phyloP scores from a whole-genome alignment of 768 basidiomycete species.

The Auriculariales sp. region DNA sequence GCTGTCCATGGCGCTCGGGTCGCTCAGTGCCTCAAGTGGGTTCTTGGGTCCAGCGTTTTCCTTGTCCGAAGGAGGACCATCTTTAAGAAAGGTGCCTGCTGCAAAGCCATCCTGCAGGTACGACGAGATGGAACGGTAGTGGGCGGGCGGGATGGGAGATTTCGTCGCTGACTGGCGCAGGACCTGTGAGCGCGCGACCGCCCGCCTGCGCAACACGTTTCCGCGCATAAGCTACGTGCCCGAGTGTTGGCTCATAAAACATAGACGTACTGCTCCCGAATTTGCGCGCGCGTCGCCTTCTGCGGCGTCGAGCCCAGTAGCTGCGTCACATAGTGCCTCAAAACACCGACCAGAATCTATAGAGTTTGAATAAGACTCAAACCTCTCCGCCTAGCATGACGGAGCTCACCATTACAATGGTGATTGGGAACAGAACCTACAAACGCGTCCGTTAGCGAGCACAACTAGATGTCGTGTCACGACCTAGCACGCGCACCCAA shows the following conservation, averaged over 20 bases:
- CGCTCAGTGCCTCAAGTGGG: conserved; percentile 72
- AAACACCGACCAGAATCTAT: conserved; percentile 82
- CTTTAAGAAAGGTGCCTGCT: conserved; percentile 74
- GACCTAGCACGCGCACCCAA: conserved; percentile 29
- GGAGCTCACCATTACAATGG: conserved; percentile 77
- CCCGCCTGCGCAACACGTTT: conserved; percentile 34
- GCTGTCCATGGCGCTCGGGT: conserved; percentile 88
- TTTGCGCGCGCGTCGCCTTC: conserved; percentile 55
- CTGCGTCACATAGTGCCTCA: conserved; percentile 83
- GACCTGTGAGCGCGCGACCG: conserved; percentile 68
- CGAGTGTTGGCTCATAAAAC: conserved; percentile 5
- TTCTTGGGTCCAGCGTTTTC: conserved; percentile 27
- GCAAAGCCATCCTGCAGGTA: conserved; percentile 58
- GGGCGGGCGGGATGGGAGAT: conserved; percentile 63
- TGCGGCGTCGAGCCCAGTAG: conserved; percentile 77
- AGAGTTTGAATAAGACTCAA: neutral
- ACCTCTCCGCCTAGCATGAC: neutral
- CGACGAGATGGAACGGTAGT: conserved; percentile 63
- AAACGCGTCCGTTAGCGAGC: neutral
- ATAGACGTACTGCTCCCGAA: conserved; percentile 78
- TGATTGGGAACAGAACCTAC: conserved; percentile 78
- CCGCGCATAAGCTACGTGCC: neutral
- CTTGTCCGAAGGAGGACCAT: conserved; percentile 44
- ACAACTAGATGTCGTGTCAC: neutral
- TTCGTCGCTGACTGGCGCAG: conserved; percentile 67